A percentile compares a stretch with the other conserved stretches of the same genome.
These are phyloP conservation scores for Smittium mucronatum DNA, from an alignment of 371 early-diverging fungal species.

Conservation along the genomic window DNA sequence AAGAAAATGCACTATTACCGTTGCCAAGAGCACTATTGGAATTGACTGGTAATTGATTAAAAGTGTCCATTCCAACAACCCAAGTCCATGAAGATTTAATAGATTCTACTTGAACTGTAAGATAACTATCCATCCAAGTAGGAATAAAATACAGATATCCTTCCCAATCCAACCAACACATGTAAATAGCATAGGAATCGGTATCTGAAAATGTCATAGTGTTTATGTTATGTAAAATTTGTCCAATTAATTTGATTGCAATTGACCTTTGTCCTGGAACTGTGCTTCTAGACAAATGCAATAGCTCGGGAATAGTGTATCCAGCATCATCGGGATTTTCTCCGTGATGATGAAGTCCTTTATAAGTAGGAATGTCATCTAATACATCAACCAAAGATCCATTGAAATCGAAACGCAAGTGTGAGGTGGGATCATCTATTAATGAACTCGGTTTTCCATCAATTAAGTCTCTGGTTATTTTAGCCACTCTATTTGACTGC, in stretches of 20 bases:
- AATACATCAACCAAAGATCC: constrained; percentile 46
- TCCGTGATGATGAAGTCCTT: constrained; percentile 81
- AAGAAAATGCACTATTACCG: neutral
- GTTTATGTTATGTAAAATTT: constrained; percentile 44
- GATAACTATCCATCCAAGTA: constrained; percentile 17
- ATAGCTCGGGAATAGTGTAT: constrained; percentile 71
- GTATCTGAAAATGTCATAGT: constrained; percentile 20
- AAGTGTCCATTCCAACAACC: constrained; percentile 26
- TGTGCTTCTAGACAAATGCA: constrained; percentile 64
- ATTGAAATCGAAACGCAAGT: constrained; percentile 59
- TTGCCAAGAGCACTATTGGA: too few species aligned
- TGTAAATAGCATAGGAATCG: constrained; percentile 19
- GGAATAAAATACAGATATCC: constrained; percentile 25
- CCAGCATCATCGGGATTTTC: constrained; percentile 70
- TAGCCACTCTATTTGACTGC: constrained; percentile 13
- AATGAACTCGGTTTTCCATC: constrained; percentile 11
- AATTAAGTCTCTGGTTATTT: constrained; percentile 2
- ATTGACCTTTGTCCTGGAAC: constrained; percentile 71
- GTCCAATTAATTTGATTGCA: constrained; percentile 46
- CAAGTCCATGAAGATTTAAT: constrained; percentile 25
- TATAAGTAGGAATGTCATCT: constrained; percentile 41
- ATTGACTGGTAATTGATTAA: constrained; percentile 14
- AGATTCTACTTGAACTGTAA: constrained; percentile 18
- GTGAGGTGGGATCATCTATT: constrained; percentile 17
- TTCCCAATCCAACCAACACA: constrained; percentile 27